Conservation (phyloP, 257 asterid genomes). For the Ilex aquifolium region DNA sequence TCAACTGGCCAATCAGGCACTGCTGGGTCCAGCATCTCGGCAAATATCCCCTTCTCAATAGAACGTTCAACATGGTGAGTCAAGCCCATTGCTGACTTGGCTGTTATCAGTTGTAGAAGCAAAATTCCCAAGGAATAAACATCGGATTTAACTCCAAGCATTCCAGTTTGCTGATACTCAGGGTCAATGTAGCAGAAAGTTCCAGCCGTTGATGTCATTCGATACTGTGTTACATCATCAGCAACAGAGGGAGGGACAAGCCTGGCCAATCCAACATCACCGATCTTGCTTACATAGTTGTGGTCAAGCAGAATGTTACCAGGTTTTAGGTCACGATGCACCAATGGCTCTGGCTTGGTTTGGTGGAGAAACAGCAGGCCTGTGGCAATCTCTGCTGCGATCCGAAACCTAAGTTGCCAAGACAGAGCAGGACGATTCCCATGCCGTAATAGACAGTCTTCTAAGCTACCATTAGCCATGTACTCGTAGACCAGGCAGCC, state of each 20-base stretch:
- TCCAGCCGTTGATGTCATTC: slow-evolving; percentile 90
- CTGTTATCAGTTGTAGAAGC: slow-evolving; percentile 62
- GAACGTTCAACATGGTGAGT: slow-evolving; percentile 43
- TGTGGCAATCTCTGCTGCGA: slow-evolving; percentile 71
- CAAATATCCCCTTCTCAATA: slow-evolving; percentile 43
- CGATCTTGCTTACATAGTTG: slow-evolving; percentile 69
- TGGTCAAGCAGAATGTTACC: slow-evolving; percentile 77
- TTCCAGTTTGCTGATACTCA: slow-evolving; percentile 85
- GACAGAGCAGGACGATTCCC: slow-evolving; percentile 50
- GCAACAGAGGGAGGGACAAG: slow-evolving; percentile 61
- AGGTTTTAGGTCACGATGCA: slow-evolving; percentile 25
- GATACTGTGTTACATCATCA: slow-evolving; percentile 55
- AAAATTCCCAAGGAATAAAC: slow-evolving; percentile 73
- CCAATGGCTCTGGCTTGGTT: slow-evolving; percentile 86
- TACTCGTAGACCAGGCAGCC: slow-evolving; percentile 27
- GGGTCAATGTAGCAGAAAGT: slow-evolving; percentile 93
- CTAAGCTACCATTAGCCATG: slow-evolving; percentile 87
- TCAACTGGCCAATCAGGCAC: slow-evolving; percentile 79
- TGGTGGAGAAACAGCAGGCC: slow-evolving; percentile 84
- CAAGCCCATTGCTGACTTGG: slow-evolving; percentile 74
- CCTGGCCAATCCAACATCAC: slow-evolving; percentile 85
- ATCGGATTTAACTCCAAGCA: slow-evolving; percentile 91
- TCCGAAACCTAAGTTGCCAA: slow-evolving; percentile 79
- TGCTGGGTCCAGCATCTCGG: slow-evolving; percentile 51
- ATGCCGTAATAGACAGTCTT: slow-evolving; percentile 48